Evolutionary conservation across 1,284 basidiomycete genomes (phyloP).

Genomic region (Trichosporon faecale): DNA sequence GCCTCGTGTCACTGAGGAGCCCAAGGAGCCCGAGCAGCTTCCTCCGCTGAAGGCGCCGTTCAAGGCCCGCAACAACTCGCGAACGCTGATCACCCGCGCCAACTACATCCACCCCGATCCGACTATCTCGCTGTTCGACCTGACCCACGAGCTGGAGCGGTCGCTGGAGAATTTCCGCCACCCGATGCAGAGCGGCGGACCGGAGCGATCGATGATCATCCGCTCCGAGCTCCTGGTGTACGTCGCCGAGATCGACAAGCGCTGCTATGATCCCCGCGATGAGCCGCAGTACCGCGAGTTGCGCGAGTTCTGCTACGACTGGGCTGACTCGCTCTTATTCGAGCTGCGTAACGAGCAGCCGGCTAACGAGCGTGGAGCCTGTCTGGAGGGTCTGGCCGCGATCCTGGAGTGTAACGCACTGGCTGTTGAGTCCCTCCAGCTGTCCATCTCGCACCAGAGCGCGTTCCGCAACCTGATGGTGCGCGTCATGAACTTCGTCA

Average conservation of each 20-base stretch:
- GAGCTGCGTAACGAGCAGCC: constrained; percentile 51
- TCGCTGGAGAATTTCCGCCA: constrained; percentile 34
- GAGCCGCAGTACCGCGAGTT: constrained; percentile 35
- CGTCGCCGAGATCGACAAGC: constrained; percentile 47
- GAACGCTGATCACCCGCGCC: constrained; percentile 13
- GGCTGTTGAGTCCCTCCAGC: constrained; percentile 44
- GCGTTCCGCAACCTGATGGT: constrained; percentile 52
- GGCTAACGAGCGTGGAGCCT: constrained; percentile 54
- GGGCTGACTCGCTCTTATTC: constrained; percentile 47
- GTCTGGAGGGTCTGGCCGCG: constrained; percentile 54
- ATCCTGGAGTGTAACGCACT: constrained; percentile 54
- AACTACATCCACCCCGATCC: constrained; percentile 32
- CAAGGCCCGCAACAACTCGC: constrained; percentile 14
- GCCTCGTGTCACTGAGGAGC: constrained; percentile 20
- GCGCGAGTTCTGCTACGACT: constrained; percentile 46
- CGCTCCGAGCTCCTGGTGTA: constrained; percentile 44
- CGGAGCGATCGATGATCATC: constrained; percentile 46
- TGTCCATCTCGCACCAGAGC: constrained; percentile 37
- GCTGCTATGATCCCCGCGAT: constrained; percentile 35
- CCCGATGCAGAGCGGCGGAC: constrained; percentile 32
- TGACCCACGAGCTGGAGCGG: constrained; percentile 37
- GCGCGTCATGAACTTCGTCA: constrained; percentile 53
- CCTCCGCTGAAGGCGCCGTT: constrained; percentile 24
- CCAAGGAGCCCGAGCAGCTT: constrained; percentile 16
- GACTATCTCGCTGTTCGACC: constrained; percentile 24